These are phyloP conservation scores for Ogataea methanolica DNA, from an alignment of 805 yeast species.

Conservation along the genomic window DNA sequence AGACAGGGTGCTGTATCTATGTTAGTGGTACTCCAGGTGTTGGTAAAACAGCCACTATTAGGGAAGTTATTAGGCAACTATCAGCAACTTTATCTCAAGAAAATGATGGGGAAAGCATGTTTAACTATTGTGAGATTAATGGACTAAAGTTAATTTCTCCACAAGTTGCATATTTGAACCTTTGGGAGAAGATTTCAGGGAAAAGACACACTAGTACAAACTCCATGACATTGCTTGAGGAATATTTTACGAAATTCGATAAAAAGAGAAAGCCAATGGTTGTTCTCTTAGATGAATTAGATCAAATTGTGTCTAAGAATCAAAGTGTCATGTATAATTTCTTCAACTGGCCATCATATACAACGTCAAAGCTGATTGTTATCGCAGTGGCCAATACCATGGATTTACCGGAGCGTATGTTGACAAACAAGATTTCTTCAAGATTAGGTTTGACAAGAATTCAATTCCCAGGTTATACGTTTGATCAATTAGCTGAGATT, in stretches of 20 bases:
- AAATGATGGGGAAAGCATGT: conserved; percentile 29
- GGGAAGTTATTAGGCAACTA: conserved; percentile 77
- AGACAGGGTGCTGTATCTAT: conserved; percentile 79
- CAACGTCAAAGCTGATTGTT: conserved; percentile 74
- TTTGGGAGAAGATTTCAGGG: conserved; percentile 75
- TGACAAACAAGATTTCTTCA: conserved; percentile 86
- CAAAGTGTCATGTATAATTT: conserved; percentile 91
- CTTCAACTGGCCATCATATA: conserved; percentile 94
- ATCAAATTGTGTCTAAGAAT: conserved; percentile 78
- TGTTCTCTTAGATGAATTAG: conserved; percentile 85
- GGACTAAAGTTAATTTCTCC: conserved; percentile 84
- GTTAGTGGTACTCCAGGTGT: conserved; percentile 98
- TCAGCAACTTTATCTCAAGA: conserved; percentile 26
- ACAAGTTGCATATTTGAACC: conserved; percentile 69
- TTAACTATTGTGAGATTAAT: conserved; percentile 81
- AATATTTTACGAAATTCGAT: conserved; percentile 46
- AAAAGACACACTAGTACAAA: conserved; percentile 54
- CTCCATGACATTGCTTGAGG: conserved; percentile 65
- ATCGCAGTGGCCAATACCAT: conserved; percentile 95
- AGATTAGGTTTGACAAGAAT: conserved; percentile 85
- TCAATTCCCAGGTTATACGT: conserved; percentile 85
- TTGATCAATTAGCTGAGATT: conserved; percentile 69
- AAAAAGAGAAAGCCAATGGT: conserved; percentile 52
- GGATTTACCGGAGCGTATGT: conserved; percentile 89
- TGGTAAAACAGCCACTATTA: conserved; percentile 90